phyloP scores from a whole-genome alignment of 345 rosid genomes.

The Pistacia atlantica region DNA sequence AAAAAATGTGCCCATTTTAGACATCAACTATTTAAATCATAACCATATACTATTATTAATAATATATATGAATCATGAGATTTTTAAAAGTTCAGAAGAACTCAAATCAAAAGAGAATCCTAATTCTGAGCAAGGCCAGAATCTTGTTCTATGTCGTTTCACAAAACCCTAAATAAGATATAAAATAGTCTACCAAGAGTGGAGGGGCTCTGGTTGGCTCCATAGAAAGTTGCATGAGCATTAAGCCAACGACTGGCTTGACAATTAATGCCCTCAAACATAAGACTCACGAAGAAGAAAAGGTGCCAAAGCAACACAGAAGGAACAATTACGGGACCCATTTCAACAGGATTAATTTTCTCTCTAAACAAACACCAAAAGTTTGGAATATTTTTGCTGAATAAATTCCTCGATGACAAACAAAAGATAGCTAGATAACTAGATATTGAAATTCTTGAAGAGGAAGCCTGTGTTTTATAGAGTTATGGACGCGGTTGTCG shows the following conservation, averaged over 20 bases:
- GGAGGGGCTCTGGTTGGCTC: slow-evolving; percentile 69
- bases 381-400: background rate
- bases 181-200: slow-evolving; percentile 45
- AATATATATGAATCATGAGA: no score
- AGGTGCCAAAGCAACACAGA: slow-evolving; percentile 20
- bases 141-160: background rate
- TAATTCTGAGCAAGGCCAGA: no score
- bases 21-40: no score
- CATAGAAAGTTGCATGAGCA: slow-evolving; percentile 79
- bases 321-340: slow-evolving; percentile 12
- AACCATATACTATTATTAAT: no score
- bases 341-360: background rate
- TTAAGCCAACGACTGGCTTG: slow-evolving; percentile 42
- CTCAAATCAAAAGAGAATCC: no score
- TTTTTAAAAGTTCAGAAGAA: no score
- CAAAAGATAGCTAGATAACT: background rate
- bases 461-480: slow-evolving; percentile 12
- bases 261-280: slow-evolving; percentile 21
- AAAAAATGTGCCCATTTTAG: no score
- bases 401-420: background rate
- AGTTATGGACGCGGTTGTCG: slow-evolving; percentile 32
- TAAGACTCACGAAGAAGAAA: slow-evolving; percentile 2
- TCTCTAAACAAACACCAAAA: background rate
- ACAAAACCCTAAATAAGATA: no score
- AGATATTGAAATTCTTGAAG: background rate